Evolutionary conservation across 2,329 filamentous ascomycete species (phyloP).

Genomic region (Phialemonium atrogriseum): DNA sequence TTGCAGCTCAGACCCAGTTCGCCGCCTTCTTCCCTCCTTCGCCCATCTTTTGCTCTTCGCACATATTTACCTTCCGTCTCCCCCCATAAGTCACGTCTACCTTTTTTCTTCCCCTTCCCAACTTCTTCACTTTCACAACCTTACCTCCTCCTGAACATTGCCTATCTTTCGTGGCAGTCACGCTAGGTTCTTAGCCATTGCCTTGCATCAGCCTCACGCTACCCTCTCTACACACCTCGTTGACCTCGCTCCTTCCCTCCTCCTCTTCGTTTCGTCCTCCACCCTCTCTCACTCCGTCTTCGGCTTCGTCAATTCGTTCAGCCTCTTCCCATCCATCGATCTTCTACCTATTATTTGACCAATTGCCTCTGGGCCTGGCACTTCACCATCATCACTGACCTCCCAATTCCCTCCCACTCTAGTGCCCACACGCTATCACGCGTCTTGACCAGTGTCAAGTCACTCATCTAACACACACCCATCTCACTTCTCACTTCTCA

Average conservation of each 20-base stretch:
- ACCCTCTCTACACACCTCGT: background rate
- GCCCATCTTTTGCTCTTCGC: background rate
- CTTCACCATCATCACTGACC: conserved; percentile 1
- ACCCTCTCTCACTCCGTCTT: background rate
- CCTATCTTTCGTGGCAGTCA: too few relatives aligned
- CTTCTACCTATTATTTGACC: too few relatives aligned
- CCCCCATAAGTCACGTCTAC: background rate
- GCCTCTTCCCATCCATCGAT: too few relatives aligned
- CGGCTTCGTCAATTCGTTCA: too few relatives aligned
- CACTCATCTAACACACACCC: conserved; percentile 13
- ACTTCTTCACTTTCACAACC: background rate
- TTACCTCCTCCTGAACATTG: background rate
- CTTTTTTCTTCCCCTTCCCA: background rate
- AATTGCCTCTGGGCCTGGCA: too few relatives aligned
- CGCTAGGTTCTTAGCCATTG: too few relatives aligned
- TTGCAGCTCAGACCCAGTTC: background rate
- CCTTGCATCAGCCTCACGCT: too few relatives aligned
- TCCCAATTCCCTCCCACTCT: background rate
- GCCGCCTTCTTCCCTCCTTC: background rate
- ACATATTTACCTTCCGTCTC: too few relatives aligned
- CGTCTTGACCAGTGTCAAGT: conserved; percentile 14
- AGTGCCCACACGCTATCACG: conserved; percentile 4
- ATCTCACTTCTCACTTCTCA: conserved; percentile 14
- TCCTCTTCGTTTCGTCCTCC: background rate
- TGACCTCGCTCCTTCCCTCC: background rate